Evolutionary conservation across 2,329 filamentous ascomycete genomes (phyloP).

Genomic region (Talaromyces sp.): DNA sequence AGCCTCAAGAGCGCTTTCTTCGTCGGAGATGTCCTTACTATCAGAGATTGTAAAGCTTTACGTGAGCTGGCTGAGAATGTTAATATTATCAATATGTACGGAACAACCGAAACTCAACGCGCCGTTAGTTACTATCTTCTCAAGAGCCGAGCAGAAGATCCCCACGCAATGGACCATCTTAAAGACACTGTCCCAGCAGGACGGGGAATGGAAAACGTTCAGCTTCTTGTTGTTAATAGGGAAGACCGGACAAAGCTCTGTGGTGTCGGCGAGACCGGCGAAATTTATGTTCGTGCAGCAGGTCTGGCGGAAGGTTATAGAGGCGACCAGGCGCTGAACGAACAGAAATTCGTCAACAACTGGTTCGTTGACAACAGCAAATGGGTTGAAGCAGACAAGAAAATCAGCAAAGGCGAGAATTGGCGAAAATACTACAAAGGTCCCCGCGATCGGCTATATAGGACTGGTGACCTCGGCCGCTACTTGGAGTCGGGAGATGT

Average conservation of each 20-base stretch:
- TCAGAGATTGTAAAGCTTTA: conserved; percentile 70
- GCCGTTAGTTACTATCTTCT: conserved; percentile 80
- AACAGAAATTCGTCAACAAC: conserved; percentile 72
- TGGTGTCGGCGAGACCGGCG: conserved; percentile 72
- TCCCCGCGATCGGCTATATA: conserved; percentile 77
- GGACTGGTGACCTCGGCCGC: conserved; percentile 78
- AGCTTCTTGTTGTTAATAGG: conserved; percentile 75
- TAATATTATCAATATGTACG: conserved; percentile 78
- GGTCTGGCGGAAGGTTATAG: conserved; percentile 80
- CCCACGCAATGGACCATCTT: conserved; percentile 49
- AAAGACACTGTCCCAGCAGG: conserved; percentile 77
- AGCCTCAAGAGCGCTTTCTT: conserved; percentile 76
- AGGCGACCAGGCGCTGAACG: conserved; percentile 55
- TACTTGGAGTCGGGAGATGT: conserved; percentile 67
- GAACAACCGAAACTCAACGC: conserved; percentile 78
- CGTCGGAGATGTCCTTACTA: conserved; percentile 85
- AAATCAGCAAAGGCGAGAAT: conserved; percentile 52
- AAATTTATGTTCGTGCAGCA: conserved; percentile 75
- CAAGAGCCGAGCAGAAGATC: conserved; percentile 54
- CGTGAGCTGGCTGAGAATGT: conserved; percentile 69
- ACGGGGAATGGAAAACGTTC: conserved; percentile 80
- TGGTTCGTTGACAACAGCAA: conserved; percentile 75
- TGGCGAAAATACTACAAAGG: conserved; percentile 78
- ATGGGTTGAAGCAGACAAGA: conserved; percentile 60
- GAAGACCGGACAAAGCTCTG: conserved; percentile 64